Evolutionary conservation across 768 basidiomycete genomes (phyloP), one percentile per base, ranked within the genome.

Genomic region (Tylopilus vinaceipallidus): DNA sequence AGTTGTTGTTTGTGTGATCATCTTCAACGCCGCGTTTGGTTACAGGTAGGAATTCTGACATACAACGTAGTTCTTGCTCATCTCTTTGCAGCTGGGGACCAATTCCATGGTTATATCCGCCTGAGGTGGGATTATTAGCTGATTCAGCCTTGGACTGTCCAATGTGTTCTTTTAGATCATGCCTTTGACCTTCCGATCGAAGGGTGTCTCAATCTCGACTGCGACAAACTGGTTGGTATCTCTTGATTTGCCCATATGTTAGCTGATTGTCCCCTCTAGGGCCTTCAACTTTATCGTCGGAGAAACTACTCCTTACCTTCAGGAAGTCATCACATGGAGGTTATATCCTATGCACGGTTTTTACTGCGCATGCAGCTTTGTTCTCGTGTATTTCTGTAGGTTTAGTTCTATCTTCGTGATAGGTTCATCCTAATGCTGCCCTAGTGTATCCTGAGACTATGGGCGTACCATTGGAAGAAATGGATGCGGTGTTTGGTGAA

Each of bases 331-430:
- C 57, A 79, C 78, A 35, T 98, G 95, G 94, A 78, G 89, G 40
- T 66, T 98, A 47, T 97, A 98, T 71, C 91, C 91, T 0, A 95
- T 98, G 92, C 93, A 95, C 59, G 91, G 86, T 20, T 92, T 92
- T 71, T 94, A 92, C 69, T 93, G 92, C 64, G 80, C 80, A 9
- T 85, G 88, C 61, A 91, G 91, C 62, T 90, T 95, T 64, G 72
- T 95, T 40, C 73, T 93, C 37, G 88, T 93, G 6, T 91, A 88
- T 67, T 88, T 91, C 69, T 68, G 83, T 92, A 63, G 56, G 87
- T 76, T 3, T 48, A 23, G n/a, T 37, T 46, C 35, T 4, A 20
- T 23, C 14, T 30, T 32, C 24, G 7, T 3, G 9, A 9, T 42
- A 16, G 13, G 7, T 40, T 32, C 42, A 8, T 40, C 26, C 50